Conservation (phyloP, 177 flowering plant genomes). For the Vitis hybrid region DNA sequence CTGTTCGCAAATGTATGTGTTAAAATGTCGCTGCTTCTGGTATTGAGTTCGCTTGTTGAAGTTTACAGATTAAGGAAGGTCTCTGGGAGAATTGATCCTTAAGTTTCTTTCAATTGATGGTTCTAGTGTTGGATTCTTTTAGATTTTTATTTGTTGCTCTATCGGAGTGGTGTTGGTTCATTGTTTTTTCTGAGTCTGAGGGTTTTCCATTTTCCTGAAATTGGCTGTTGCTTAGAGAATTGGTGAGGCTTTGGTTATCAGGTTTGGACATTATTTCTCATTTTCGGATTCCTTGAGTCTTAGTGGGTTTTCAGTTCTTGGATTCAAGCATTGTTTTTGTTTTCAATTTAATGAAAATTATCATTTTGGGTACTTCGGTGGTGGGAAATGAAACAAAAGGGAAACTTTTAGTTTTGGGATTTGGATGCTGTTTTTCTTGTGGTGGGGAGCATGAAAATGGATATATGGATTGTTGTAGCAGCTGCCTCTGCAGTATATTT, state of each 20-base stretch:
- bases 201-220: not conserved
- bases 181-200: not conserved
- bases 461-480: slow-evolving; percentile 72
- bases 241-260: not conserved
- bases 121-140: not conserved
- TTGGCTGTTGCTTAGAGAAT: not conserved
- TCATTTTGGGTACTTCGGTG: slow-evolving; percentile 7
- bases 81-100: not conserved
- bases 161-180: not conserved
- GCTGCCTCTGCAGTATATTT: slow-evolving; percentile 73
- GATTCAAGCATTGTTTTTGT: not conserved
- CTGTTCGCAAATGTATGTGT: too few species aligned
- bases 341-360: slow-evolving; percentile 17
- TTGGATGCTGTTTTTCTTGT: slow-evolving; percentile 15
- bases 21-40: not conserved
- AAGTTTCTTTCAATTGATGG: not conserved
- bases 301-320: not conserved
- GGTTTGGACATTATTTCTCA: not conserved
- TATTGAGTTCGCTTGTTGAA: not conserved
- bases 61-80: not conserved
- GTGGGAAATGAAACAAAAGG: slow-evolving; percentile 15
- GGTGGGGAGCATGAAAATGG: slow-evolving; percentile 45
- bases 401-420: slow-evolving; percentile 9
- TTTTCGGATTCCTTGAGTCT: not conserved
- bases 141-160: not conserved